A percentile compares a stretch with the other conserved stretches of the same genome.
These are phyloP conservation scores for Eremochloa ophiuroides DNA, from an alignment of 176 grass and related monocot genomes.

Conservation along the genomic window DNA sequence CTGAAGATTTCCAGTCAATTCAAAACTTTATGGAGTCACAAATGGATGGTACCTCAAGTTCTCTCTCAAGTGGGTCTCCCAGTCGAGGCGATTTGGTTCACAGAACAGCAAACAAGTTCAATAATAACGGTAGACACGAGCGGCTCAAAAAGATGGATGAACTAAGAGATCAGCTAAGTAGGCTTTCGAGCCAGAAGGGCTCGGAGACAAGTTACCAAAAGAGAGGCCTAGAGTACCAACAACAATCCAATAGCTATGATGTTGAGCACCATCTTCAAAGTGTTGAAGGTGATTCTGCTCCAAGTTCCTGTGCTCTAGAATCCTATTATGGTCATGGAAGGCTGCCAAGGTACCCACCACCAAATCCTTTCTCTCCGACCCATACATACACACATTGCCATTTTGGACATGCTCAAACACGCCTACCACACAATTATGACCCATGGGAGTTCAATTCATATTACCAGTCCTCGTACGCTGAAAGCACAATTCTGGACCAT, in stretches of 20 bases:
- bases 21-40: constrained; percentile 48
- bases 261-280: constrained; percentile 37
- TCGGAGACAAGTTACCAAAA: constrained; percentile 27
- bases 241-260: constrained; percentile 35
- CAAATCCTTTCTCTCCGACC: constrained; percentile 28
- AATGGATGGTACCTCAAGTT: constrained; percentile 43
- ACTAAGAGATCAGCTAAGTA: constrained; percentile 56
- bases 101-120: constrained; percentile 36
- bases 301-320: constrained; percentile 37
- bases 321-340: constrained; percentile 40
- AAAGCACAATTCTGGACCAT: constrained; percentile 43
- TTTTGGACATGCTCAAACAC: constrained; percentile 21
- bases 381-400: constrained; percentile 40
- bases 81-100: constrained; percentile 22
- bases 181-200: constrained; percentile 42
- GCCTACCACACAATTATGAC: constrained; percentile 13
- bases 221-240: constrained; percentile 33
- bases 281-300: constrained; percentile 38
- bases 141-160: constrained; percentile 76
- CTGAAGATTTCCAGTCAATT: constrained; percentile 50
- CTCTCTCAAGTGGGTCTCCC: constrained; percentile 33
- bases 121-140: constrained; percentile 35
- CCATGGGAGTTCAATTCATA: constrained; percentile 39
- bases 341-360: constrained; percentile 29
- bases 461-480: constrained; percentile 51